These are phyloP conservation scores for Geoglossum glabrum DNA, from an alignment of 495 filamentous ascomycete species.

Conservation along the genomic window DNA sequence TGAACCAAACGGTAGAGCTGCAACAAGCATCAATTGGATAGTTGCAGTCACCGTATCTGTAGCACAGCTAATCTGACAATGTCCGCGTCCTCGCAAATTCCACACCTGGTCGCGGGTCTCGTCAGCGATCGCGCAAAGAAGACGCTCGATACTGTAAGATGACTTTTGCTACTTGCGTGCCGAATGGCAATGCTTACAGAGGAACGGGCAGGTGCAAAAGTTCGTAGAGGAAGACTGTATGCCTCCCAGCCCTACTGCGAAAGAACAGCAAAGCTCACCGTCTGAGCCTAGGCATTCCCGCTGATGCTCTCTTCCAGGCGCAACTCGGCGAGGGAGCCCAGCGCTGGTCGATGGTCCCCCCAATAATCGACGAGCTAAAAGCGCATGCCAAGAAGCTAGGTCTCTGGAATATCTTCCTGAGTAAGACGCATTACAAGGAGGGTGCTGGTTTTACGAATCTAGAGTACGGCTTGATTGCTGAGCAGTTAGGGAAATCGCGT, in stretches of 20 bases:
- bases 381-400: slow-evolving; percentile 62
- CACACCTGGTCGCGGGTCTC: slow-evolving; percentile 13
- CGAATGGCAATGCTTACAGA: slow-evolving; percentile 8
- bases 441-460: slow-evolving; percentile 81
- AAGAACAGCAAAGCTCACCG: background rate
- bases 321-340: slow-evolving; percentile 56
- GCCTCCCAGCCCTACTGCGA: background rate
- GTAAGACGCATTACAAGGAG: slow-evolving; percentile 84
- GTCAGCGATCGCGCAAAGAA: slow-evolving; percentile 70
- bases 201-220: slow-evolving; percentile 48
- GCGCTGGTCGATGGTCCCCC: slow-evolving; percentile 60
- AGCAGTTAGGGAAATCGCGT: slow-evolving; percentile 63
- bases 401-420: slow-evolving; percentile 95
- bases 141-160: slow-evolving; percentile 41
- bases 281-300: slow-evolving; percentile 18
- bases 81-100: slow-evolving; percentile 12
- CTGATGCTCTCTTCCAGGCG: slow-evolving; percentile 38
- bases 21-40: background rate
- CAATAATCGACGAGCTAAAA: slow-evolving; percentile 77
- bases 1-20: background rate
- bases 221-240: slow-evolving; percentile 97
- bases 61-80: background rate
- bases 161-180: background rate
- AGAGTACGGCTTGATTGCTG: slow-evolving; percentile 87
- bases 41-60: background rate